Conservation (phyloP, 768 basidiomycete genomes). For the Pulveroboletus sp. region DNA sequence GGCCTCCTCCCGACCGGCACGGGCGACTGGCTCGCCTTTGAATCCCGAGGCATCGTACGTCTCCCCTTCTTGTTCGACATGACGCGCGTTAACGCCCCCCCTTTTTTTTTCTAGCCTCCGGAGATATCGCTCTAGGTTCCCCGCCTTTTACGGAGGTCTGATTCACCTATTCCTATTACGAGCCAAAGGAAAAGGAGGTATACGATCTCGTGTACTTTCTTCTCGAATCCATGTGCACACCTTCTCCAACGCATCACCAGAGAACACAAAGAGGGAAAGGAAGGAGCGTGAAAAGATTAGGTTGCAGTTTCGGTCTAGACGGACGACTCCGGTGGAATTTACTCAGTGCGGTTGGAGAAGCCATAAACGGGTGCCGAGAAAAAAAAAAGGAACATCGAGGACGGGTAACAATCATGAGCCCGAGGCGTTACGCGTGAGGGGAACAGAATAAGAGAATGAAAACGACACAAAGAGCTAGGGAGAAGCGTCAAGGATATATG, state of each 20-base stretch:
- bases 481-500: conserved; percentile 36
- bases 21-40: conserved; percentile 94
- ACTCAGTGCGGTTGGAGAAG: conserved; percentile 25
- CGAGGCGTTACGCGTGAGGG: conserved; percentile 18
- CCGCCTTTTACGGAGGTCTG: not conserved
- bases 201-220: conserved; percentile 18
- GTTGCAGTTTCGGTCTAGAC: conserved; percentile 25
- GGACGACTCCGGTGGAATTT: conserved; percentile 21
- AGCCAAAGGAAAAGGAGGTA: conserved; percentile 21
- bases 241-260: conserved; percentile 9
- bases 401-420: conserved; percentile 24
- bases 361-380: conserved; percentile 12
- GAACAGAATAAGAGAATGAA: too few species aligned
- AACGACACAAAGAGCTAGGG: conserved; percentile 19
- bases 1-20: conserved; percentile 87
- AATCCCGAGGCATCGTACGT: conserved; percentile 64
- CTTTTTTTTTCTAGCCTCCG: conserved; percentile 34
- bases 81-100: not conserved
- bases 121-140: conserved; percentile 38
- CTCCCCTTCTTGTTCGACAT: not conserved
- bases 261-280: conserved; percentile 3
- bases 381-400: conserved; percentile 25
- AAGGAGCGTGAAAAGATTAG: conserved; percentile 17
- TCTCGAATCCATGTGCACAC: conserved; percentile 13
- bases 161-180: conserved; percentile 19